Conservation (phyloP, 108 stramenopile species). For the Bacterosira constricta region DNA sequence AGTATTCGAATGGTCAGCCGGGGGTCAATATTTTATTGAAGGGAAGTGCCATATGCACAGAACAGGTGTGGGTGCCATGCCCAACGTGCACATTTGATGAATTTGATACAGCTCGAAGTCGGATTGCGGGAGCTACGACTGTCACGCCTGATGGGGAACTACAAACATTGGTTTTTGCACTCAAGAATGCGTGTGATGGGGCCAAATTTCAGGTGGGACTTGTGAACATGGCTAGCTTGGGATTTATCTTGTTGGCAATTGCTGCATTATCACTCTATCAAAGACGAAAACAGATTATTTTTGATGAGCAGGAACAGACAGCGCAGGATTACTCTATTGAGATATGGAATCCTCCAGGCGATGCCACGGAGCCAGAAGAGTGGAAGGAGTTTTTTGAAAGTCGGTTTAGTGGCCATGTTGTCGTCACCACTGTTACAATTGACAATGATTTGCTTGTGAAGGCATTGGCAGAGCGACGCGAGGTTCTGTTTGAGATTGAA, state of each 20-base stretch:
- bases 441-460: conserved; percentile 83
- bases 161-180: conserved; percentile 53
- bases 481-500: conserved; percentile 58
- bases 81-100: conserved; percentile 40
- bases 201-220: conserved; percentile 51
- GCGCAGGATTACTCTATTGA: conserved; percentile 91
- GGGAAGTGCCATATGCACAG: conserved; percentile 70
- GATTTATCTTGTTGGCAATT: conserved; percentile 58
- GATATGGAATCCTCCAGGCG: conserved; percentile 76
- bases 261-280: conserved; percentile 56
- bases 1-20: conserved; percentile 53
- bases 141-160: conserved; percentile 37
- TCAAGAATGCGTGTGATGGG: conserved; percentile 69
- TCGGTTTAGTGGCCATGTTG: conserved; percentile 65
- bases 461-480: conserved; percentile 76
- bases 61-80: conserved; percentile 64
- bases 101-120: conserved; percentile 34
- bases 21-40: conserved; percentile 40
- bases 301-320: conserved; percentile 90
- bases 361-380: conserved; percentile 86
- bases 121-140: conserved; percentile 36
- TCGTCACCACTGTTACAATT: conserved; percentile 79
- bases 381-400: conserved; percentile 80
- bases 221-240: conserved; percentile 63
- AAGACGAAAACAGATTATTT: conserved; percentile 56